Evolutionary conservation across 2,329 filamentous ascomycete species (phyloP), one percentile per base, ranked within the genome.

Genomic region (Apiospora koreana): DNA sequence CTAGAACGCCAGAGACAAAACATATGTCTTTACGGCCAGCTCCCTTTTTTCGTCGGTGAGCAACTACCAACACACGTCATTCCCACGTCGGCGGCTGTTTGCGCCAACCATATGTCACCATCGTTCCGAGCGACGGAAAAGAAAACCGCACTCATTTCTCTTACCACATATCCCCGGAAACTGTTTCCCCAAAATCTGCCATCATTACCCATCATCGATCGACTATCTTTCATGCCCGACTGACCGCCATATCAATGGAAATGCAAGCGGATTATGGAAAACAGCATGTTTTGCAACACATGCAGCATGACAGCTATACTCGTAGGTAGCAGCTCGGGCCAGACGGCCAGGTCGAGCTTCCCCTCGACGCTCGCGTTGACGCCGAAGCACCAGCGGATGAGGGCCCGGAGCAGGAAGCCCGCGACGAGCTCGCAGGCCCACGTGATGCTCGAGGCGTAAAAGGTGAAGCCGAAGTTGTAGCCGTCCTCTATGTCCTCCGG

Each of bases 211-310:
- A 31, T 38, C 31, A 28, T 21, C 54, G 31, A 38, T 2, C 43
- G 18, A 46, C 21, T n/a, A 9, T 21, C 21, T 38, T 10, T 38
- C 28, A 38, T 3, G 12, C 14, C 31, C 54, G 8, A n/a, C 54
- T 62, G 31, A 38, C 54, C 54, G 54, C 42, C 38, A 2, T 4
- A 10, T 68, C 31, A 68, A 77, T 68, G 83, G 74, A 92, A 92
- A 73, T 88, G 86, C 76, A 92, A 80, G 73, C 90, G 85, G 45
- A 92, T 87, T 75, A 92, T 92, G 64, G 88, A 90, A 80, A 92
- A 92, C 69, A 92, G 80, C 90, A 92, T 92, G 78, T 92, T 92
- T 81, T 92, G 90, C 79, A 92, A 77, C 67, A 92, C 90, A 75
- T 92, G 90, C 77, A 92, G 81, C 82, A 89, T 89, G 28, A 92